phyloP scores from a whole-genome alignment of 805 yeast genomes.

The Crinitomyces ghanaensis region DNA sequence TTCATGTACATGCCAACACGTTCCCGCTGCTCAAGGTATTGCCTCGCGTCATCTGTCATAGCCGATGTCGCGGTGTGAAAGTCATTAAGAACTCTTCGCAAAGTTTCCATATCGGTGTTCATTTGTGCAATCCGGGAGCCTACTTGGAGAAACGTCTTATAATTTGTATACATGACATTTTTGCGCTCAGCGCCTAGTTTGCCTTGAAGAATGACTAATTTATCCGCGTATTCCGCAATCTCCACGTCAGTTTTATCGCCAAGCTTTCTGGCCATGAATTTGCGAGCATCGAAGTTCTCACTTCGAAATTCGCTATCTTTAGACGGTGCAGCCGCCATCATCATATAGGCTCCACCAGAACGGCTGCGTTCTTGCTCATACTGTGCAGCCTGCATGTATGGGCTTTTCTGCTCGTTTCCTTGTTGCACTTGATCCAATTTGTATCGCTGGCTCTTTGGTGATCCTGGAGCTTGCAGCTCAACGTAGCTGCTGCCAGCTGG shows the following conservation, averaged over 20 bases:
- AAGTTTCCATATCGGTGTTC: constrained; percentile 47
- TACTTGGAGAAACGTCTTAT: constrained; percentile 23
- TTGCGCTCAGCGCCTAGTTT: constrained; percentile 32
- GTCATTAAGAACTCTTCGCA: constrained; percentile 50
- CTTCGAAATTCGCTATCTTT: constrained; percentile 9
- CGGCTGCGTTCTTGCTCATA: constrained; percentile 81
- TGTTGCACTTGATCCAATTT: neutral
- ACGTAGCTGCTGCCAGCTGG: constrained; percentile 2
- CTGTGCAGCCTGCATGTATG: constrained; percentile 50
- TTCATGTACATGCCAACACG: no score
- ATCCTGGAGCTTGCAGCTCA: neutral
- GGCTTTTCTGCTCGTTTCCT: neutral
- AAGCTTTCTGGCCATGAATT: constrained; percentile 39
- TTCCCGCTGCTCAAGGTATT: constrained; percentile 19
- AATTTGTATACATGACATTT: constrained; percentile 20
- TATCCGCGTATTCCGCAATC: constrained; percentile 57
- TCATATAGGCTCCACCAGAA: constrained; percentile 43
- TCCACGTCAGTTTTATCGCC: constrained; percentile 59
- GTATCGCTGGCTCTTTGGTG: no score
- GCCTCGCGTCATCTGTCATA: constrained; percentile 50
- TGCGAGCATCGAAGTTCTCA: constrained; percentile 34
- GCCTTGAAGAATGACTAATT: constrained; percentile 37
- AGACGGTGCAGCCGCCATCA: constrained; percentile 29
- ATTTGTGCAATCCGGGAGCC: constrained; percentile 49
- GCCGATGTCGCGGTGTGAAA: constrained; percentile 48